Evolutionary conservation across 2,329 filamentous ascomycete species (phyloP).

Genomic region (Trematosphaeria pertusa): DNA sequence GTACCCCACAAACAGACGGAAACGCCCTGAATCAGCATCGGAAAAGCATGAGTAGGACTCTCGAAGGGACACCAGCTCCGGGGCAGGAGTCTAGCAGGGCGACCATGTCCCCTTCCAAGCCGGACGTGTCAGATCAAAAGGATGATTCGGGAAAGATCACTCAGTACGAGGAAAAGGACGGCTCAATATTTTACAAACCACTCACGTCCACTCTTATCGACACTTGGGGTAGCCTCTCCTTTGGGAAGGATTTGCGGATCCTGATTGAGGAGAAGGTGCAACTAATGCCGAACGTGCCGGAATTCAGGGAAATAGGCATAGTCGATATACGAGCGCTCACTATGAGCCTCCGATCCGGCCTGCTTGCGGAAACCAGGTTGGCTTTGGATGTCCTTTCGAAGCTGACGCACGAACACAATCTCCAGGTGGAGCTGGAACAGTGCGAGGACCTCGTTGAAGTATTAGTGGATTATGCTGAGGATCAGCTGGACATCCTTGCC

Average conservation of each 20-base stretch:
- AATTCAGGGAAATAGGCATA: slow-evolving; percentile 78
- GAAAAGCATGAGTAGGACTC: slow-evolving; percentile 46
- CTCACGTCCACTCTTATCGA: slow-evolving; percentile 28
- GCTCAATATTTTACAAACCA: slow-evolving; percentile 38
- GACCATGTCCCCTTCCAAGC: slow-evolving; percentile 39
- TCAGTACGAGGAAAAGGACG: slow-evolving; percentile 33
- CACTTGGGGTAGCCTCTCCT: slow-evolving; percentile 45
- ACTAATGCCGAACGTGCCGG: slow-evolving; percentile 77
- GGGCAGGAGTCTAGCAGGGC: slow-evolving; percentile 32
- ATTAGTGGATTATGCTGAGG: slow-evolving; percentile 87
- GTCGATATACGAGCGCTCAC: slow-evolving; percentile 91
- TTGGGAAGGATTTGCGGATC: slow-evolving; percentile 70
- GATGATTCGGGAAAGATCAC: slow-evolving; percentile 20
- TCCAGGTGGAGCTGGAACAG: slow-evolving; percentile 43
- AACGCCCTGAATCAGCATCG: slow-evolving; percentile 34
- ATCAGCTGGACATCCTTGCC: slow-evolving; percentile 82
- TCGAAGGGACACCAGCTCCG: slow-evolving; percentile 47
- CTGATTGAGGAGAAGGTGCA: slow-evolving; percentile 71
- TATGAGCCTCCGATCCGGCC: slow-evolving; percentile 86
- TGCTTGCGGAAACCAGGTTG: slow-evolving; percentile 86
- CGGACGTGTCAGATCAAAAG: slow-evolving; percentile 28
- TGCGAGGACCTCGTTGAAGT: slow-evolving; percentile 85
- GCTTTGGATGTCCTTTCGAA: slow-evolving; percentile 84
- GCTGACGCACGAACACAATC: slow-evolving; percentile 61
- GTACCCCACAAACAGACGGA: slow-evolving; percentile 53